Percentiles rank a stretch among this genome's conserved stretches.
phyloP scores from a whole-genome alignment of 768 basidiomycete genomes.

The Hericium alpestre region DNA sequence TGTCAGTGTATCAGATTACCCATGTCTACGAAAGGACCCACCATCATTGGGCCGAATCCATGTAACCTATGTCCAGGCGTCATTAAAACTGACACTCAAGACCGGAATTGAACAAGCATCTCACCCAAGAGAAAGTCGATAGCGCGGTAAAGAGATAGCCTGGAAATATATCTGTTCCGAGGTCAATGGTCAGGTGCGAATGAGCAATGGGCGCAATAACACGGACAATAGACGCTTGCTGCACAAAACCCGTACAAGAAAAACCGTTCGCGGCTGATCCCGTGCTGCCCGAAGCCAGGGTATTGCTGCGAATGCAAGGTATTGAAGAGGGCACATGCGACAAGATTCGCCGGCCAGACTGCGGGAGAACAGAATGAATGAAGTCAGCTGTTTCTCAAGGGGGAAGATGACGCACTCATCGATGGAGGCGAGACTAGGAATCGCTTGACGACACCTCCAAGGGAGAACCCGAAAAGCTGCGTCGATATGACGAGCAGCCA shows the following conservation, averaged over 20 bases:
- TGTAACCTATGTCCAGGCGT: slow-evolving; percentile 7
- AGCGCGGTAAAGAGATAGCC: slow-evolving; percentile 14
- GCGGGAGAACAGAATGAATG: not conserved
- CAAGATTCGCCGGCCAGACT: slow-evolving; percentile 69
- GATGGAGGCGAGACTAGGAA: slow-evolving; percentile 57
- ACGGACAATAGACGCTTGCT: slow-evolving; percentile 37
- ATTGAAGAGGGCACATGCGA: slow-evolving; percentile 67
- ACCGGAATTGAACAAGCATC: not conserved
- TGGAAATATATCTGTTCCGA: slow-evolving; percentile 9
- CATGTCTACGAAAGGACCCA: not conserved
- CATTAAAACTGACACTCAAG: not conserved
- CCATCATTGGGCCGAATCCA: slow-evolving; percentile 14
- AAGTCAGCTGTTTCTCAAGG: not conserved
- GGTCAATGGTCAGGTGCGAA: slow-evolving; percentile 16
- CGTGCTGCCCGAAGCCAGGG: slow-evolving; percentile 50
- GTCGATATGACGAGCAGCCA: slow-evolving; percentile 74
- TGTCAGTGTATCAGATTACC: not conserved
- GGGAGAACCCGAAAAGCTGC: slow-evolving; percentile 72
- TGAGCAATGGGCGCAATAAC: too few relatives aligned
- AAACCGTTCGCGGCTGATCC: slow-evolving; percentile 67
- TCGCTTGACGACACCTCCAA: slow-evolving; percentile 64
- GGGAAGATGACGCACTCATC: slow-evolving; percentile 27
- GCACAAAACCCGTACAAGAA: slow-evolving; percentile 55
- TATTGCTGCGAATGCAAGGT: slow-evolving; percentile 65
- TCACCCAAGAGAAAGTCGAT: slow-evolving; percentile 14